Evolutionary conservation across 306 rosid genomes (phyloP), one percentile per base, ranked within the genome.

Genomic region (Pyrus bretschneideri): DNA sequence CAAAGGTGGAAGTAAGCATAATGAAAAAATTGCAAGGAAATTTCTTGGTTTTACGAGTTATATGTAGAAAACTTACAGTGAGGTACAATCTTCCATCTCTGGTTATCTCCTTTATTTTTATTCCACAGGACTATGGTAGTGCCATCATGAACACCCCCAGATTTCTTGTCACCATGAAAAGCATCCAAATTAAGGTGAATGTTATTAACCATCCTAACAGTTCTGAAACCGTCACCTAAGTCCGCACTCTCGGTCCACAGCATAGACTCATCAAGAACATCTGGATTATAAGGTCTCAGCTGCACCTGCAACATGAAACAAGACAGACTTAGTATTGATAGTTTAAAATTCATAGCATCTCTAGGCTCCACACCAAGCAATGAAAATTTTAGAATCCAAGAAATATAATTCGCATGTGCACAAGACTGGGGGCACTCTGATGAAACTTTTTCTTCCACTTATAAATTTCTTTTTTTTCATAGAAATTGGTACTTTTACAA

Each of bases 131-230:
- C 96, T 63, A 93, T 70, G 9, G 83, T 75, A 35, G 94, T 93
- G 79, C 96, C 96, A 80, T 93, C 93, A 68, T 60, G 96, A 30
- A 93, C 88, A n/a, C 98, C 98, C 46, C 93, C 97, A 71, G 96
- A 90, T 22, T 79, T 65, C 85, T 88, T 82, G 46, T 93, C 96
- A 6, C 96, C 98, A 30, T 89, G 96, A 80, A 72, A 90, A 23
- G 92, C 97, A 82, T 93, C 98, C 81, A 93, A 82, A 70, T 89
- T 87, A 61, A 93, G 94, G 35, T 4, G 89, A 83, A 89, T 11
- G 52, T 93, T 91, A 70, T 93, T 93, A 33, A 93, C 91, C 98
- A 93, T 93, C 81, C 95, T 89, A 58, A 93, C 67, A 78, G 98
- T 54, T 72, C 88, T 88, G 80, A 79, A 83, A 44, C 95, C 90